A percentile compares a stretch with the other conserved stretches of the same genome.
These are phyloP conservation scores for Aspergillus alliaceus DNA, from an alignment of 2,329 filamentous ascomycete species.

Conservation along the genomic window DNA sequence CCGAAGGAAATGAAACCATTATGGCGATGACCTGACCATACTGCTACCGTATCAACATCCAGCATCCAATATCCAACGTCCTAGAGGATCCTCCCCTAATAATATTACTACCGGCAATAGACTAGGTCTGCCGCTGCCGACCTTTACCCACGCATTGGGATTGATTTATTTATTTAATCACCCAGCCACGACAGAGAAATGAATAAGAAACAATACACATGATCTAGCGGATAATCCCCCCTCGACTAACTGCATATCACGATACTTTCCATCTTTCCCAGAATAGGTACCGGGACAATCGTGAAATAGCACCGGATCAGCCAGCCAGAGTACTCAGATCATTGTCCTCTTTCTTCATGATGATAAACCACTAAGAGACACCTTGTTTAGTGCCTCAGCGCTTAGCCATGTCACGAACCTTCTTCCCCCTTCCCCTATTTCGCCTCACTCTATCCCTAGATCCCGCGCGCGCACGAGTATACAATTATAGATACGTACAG, in stretches of 20 bases:
- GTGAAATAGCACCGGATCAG: not conserved
- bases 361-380: not conserved
- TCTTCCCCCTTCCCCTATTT: not conserved
- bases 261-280: not conserved
- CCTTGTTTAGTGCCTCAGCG: not conserved
- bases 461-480: not conserved
- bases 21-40: too few species aligned
- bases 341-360: not conserved
- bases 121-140: not conserved
- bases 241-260: not conserved
- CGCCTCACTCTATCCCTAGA: not conserved
- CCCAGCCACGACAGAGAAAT: not conserved
- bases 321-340: not conserved
- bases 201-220: too few species aligned
- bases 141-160: not conserved
- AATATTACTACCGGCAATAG: not conserved
- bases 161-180: not conserved
- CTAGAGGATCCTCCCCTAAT: too few species aligned
- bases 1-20: too few species aligned
- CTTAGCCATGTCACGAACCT: not conserved
- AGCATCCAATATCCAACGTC: too few species aligned
- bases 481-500: not conserved
- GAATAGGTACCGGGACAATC: not conserved
- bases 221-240: not conserved
- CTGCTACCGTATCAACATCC: too few species aligned